Evolutionary conservation across 2,329 filamentous ascomycete genomes (phyloP).

Genomic region (Trichoderma sp.): DNA sequence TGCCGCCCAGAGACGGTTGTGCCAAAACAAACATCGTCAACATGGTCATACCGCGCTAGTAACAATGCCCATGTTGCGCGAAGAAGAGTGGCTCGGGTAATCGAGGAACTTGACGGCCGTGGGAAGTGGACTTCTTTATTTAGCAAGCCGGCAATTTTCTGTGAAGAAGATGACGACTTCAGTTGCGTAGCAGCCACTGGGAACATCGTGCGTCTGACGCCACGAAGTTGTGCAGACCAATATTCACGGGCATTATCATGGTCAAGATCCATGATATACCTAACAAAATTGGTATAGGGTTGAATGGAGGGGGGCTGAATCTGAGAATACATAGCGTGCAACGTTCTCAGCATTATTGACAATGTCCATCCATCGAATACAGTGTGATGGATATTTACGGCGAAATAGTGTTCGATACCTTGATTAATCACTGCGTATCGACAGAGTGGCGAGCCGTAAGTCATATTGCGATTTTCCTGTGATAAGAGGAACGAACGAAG

Average conservation of each 20-base stretch:
- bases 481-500: neutral
- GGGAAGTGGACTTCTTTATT: neutral
- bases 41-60: conserved; percentile 34
- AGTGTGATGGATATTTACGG: neutral
- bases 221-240: conserved; percentile 21
- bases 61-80: conserved; percentile 22
- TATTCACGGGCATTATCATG: neutral
- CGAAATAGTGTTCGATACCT: neutral
- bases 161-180: neutral
- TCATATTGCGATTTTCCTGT: neutral
- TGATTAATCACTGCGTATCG: neutral
- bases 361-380: conserved; percentile 1
- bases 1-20: conserved; percentile 24
- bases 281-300: neutral
- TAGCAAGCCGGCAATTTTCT: neutral
- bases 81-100: conserved; percentile 20
- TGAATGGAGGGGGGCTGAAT: neutral
- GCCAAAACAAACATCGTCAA: conserved; percentile 25
- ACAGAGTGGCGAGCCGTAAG: conserved; percentile 8
- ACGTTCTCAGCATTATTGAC: neutral
- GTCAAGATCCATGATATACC: neutral
- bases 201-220: conserved; percentile 3
- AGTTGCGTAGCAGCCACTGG: neutral
- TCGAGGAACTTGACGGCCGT: neutral
- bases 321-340: neutral